These are phyloP conservation scores for Nepenthes alata DNA, from an alignment of 179 eudicot genomes.

Conservation along the genomic window DNA sequence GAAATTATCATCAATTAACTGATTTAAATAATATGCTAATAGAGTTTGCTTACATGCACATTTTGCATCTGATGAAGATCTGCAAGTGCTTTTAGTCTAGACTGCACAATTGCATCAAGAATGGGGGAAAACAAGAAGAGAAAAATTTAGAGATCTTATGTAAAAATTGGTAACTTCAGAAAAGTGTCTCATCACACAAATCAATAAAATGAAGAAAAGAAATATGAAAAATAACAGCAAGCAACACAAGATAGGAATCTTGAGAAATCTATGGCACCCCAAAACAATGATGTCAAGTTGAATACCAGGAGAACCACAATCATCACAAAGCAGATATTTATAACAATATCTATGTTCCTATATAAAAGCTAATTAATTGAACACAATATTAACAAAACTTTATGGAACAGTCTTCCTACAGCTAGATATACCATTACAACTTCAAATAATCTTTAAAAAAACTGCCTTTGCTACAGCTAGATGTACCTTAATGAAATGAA, in stretches of 20 bases:
- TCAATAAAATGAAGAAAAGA: background rate
- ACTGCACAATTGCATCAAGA: constrained; percentile 35
- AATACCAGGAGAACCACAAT: no score
- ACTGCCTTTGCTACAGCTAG: no score
- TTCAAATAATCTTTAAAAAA: no score
- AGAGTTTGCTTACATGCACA: constrained; percentile 54
- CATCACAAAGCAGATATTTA: no score
- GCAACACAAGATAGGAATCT: background rate
- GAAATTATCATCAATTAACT: background rate
- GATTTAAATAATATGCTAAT: background rate
- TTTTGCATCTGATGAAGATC: constrained; percentile 79
- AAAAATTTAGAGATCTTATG: background rate
- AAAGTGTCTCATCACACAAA: background rate
- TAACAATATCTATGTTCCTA: no score
- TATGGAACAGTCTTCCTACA: no score
- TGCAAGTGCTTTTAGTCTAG: constrained; percentile 71
- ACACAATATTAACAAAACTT: no score
- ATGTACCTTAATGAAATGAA: no score
- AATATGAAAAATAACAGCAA: background rate
- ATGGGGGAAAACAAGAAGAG: constrained; percentile 5
- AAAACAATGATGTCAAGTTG: background rate
- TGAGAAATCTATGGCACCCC: background rate
- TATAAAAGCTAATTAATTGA: no score
- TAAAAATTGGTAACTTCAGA: background rate
- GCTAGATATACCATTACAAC: no score